Evolutionary conservation across 257 asterid genomes (phyloP).

Genomic region (Salvia hispanica): DNA sequence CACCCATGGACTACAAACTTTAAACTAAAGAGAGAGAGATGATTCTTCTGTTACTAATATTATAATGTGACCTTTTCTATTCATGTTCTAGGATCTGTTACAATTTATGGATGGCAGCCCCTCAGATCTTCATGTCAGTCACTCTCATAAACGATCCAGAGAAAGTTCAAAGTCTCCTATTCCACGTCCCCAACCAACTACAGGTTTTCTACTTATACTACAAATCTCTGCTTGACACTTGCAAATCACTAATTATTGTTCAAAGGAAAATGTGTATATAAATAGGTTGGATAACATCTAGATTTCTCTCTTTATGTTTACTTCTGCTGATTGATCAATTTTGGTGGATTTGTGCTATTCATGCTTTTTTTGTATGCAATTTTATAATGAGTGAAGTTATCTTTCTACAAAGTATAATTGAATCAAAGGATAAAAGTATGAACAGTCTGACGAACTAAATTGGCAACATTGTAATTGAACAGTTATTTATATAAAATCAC

Average conservation of each 20-base stretch:
- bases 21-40: neutral
- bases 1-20: constrained; percentile 11
- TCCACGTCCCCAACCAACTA: constrained; percentile 38
- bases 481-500: no score
- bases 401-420: neutral
- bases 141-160: constrained; percentile 87
- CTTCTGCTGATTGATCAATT: neutral
- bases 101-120: constrained; percentile 92
- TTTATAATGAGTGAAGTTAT: neutral
- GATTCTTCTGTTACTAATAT: no score
- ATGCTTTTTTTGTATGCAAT: no score
- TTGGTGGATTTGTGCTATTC: neutral
- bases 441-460: no score
- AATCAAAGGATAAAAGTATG: neutral
- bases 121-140: constrained; percentile 65
- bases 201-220: constrained; percentile 28
- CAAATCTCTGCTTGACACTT: neutral
- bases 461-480: no score
- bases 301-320: neutral
- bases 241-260: constrained; percentile 3
- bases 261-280: neutral
- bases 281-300: neutral
- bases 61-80: constrained; percentile 25
- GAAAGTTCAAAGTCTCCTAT: constrained; percentile 57
- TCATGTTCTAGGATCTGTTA: constrained; percentile 70